Conservation (phyloP, 2,329 filamentous ascomycete genomes). For the Setomelanomma holmii region DNA sequence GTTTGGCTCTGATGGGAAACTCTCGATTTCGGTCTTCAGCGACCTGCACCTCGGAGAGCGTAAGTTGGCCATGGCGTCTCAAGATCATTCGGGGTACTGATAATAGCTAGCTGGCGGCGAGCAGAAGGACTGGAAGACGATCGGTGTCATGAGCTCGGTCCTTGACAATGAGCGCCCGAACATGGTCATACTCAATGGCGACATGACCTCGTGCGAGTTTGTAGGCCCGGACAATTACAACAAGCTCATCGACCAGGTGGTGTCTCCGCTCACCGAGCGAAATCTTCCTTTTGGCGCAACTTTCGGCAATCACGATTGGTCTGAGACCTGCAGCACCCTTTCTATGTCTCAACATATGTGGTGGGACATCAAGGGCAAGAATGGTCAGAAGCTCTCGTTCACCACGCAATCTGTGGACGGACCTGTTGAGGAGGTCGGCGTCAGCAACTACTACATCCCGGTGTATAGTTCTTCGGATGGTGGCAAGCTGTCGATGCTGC, state of each 20-base stretch:
- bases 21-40: constrained; percentile 66
- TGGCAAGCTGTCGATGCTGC: constrained; percentile 54
- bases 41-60: constrained; percentile 77
- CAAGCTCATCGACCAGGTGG: constrained; percentile 29
- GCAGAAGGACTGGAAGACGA: constrained; percentile 60
- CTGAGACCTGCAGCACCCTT: constrained; percentile 31
- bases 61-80: constrained; percentile 45
- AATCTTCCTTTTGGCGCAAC: constrained; percentile 69
- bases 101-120: constrained; percentile 11
- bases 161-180: constrained; percentile 64
- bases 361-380: constrained; percentile 56
- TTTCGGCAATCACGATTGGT: constrained; percentile 73
- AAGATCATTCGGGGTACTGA: constrained; percentile 5
- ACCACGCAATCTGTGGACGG: constrained; percentile 55
- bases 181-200: constrained; percentile 74
- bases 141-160: constrained; percentile 64
- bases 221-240: constrained; percentile 25
- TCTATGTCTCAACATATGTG: constrained; percentile 34
- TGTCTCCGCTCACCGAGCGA: constrained; percentile 59
- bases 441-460: constrained; percentile 63
- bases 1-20: constrained; percentile 46
- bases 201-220: constrained; percentile 71
- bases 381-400: constrained; percentile 50
- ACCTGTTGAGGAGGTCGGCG: constrained; percentile 41
- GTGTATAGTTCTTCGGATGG: constrained; percentile 54